phyloP scores from a whole-genome alignment of 352 stramenopile species.

The Phytophthora sojae region DNA sequence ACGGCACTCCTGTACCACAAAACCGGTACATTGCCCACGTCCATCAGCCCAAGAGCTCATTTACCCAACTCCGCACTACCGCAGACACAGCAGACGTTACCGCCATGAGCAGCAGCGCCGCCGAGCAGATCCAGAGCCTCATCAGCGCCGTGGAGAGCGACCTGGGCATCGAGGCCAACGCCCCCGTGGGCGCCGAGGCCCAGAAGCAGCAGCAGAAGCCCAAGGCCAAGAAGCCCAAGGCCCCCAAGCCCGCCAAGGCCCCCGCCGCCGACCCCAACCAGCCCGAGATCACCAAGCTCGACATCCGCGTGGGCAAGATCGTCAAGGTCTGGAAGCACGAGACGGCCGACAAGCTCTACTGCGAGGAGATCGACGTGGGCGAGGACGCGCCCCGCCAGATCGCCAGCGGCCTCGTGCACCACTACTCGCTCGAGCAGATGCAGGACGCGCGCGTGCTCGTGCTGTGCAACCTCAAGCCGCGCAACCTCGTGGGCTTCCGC shows the following conservation, averaged over 20 bases:
- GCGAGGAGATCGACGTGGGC: constrained; percentile 93
- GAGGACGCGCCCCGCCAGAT: constrained; percentile 89
- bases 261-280: constrained; percentile 58
- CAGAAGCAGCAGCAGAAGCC: constrained; percentile 44
- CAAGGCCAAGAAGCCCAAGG: constrained; percentile 55
- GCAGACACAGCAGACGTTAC: neutral
- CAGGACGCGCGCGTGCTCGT: constrained; percentile 85
- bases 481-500: constrained; percentile 91
- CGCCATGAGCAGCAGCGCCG: constrained; percentile 40
- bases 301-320: constrained; percentile 93
- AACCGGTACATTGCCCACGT: neutral
- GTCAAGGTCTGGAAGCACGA: constrained; percentile 94
- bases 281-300: constrained; percentile 91
- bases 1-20: neutral
- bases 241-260: constrained; percentile 57
- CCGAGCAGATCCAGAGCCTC: constrained; percentile 73
- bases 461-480: constrained; percentile 92
- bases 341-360: constrained; percentile 92
- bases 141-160: constrained; percentile 79
- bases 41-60: neutral
- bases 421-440: constrained; percentile 92
- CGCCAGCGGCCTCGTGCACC: constrained; percentile 84
- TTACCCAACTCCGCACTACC: neutral
- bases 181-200: constrained; percentile 45
- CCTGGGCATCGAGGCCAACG: constrained; percentile 76